Evolutionary conservation across 192 early-diverging fungal species (phyloP), one percentile per base, ranked within the genome.

Genomic region (Coemansia sp.): DNA sequence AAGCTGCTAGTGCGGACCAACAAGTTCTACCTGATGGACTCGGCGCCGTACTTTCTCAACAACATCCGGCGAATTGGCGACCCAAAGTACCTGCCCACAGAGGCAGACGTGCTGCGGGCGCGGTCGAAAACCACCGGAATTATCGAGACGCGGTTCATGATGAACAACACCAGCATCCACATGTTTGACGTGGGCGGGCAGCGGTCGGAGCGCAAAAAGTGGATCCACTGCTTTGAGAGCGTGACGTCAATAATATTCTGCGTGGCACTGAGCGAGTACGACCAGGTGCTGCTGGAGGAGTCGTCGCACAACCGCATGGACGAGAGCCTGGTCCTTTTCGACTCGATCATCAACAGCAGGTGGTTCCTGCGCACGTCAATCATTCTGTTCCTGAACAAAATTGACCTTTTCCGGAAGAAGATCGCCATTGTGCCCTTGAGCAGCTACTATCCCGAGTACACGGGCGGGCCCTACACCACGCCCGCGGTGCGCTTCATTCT

Each of bases 161-260:
- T 98, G 58, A 89, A 88, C 20, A 90, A 94, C 95, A 96, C 74
- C 85, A 90, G 56, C 23, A 26, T 26, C 23, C 23, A 26, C 23
- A 93, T 98, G 91, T 89, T 93, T 70, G 95, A 98, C 81, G 95
- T 98, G 41, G 95, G 95, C 63, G 95, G 95, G 38, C 95, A 98
- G 82, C 88, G 95, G 38, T 94, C 92, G 39, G 95, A 98, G 81
- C 85, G 95, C 63, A 98, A 98, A 65, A 98, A 98, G 81, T 96
- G 95, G 95, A 94, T 96, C 59, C 95, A 96, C 78, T 98, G 94
- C 63, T 98, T 98, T 63, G 95, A 98, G 67, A 92, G 93, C 63
- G 94, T 96, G 14, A 96, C 92, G 1, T 88, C 92, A 3, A 93
- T 98, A 55, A 80, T 98, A 20, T 98, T 98, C 75, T 70, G 96